These are phyloP conservation scores for Trifolium subterraneum DNA, from an alignment of 306 rosid genomes.

Conservation along the genomic window DNA sequence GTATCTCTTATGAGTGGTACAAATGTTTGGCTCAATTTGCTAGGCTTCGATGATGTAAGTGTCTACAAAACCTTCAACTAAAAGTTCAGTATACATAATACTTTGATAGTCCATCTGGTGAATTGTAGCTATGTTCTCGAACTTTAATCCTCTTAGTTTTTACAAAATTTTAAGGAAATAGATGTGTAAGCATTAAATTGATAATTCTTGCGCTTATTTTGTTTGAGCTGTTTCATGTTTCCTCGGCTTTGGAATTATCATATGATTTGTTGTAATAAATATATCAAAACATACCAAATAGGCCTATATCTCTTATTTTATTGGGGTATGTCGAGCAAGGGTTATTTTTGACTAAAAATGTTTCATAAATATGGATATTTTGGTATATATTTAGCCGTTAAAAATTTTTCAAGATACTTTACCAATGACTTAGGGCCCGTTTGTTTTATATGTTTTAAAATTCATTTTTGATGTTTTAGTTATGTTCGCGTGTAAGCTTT, in stretches of 20 bases:
- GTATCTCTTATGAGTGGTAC: slow-evolving; percentile 99
- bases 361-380: slow-evolving; percentile 20
- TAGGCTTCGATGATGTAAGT: slow-evolving; percentile 88
- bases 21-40: slow-evolving; percentile 98
- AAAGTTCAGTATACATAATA: slow-evolving; percentile 22
- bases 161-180: background rate
- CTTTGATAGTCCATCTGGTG: slow-evolving; percentile 8
- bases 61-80: slow-evolving; percentile 31
- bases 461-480: too few species aligned
- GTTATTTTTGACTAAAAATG: background rate
- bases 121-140: slow-evolving; percentile 4
- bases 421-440: background rate
- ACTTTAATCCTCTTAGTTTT: slow-evolving; percentile 3
- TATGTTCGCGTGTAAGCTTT: too few species aligned
- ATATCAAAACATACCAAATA: slow-evolving; percentile 7
- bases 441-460: too few species aligned
- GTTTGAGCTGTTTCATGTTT: slow-evolving; percentile 22
- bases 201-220: slow-evolving; percentile 11
- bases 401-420: slow-evolving; percentile 21
- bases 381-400: background rate
- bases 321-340: background rate
- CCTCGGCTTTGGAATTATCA: slow-evolving; percentile 30
- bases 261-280: slow-evolving; percentile 17
- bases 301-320: background rate
- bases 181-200: slow-evolving; percentile 19